A percentile compares a stretch with the other conserved stretches of the same genome.
Evolutionary conservation across 2,329 filamentous ascomycete species (phyloP).

Genomic region (Talaromyces sp.): DNA sequence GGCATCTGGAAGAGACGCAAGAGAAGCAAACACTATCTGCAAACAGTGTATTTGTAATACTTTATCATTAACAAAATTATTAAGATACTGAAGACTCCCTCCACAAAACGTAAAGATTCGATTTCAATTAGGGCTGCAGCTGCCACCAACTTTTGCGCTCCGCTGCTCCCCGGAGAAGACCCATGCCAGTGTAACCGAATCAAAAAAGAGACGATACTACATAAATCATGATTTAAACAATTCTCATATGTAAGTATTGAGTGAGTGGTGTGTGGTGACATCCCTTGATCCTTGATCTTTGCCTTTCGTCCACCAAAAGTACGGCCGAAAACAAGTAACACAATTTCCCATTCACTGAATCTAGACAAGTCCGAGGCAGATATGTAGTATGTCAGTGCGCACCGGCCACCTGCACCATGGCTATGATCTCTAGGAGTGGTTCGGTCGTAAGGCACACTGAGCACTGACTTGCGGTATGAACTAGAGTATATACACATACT

Average conservation of each 20-base stretch:
- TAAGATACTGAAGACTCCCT: background rate
- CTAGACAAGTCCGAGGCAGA: background rate
- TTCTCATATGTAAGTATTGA: background rate
- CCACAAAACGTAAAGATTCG: background rate
- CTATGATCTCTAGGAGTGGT: background rate
- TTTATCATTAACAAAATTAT: background rate
- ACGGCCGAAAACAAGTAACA: constrained; percentile 3
- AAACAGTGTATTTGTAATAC: background rate
- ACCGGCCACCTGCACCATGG: background rate
- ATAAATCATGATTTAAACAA: constrained; percentile 7
- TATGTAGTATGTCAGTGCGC: constrained; percentile 8
- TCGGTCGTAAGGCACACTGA: background rate
- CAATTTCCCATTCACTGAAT: background rate
- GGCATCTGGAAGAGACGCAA: background rate
- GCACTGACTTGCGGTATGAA: background rate
- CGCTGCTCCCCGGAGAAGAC: constrained; percentile 15
- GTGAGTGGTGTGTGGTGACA: background rate
- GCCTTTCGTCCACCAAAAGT: background rate
- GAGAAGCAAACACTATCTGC: background rate
- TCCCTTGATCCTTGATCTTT: background rate
- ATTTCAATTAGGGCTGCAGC: constrained; percentile 22
- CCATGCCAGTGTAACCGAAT: constrained; percentile 1
- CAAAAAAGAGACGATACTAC: background rate
- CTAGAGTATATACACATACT: background rate
- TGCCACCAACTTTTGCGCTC: constrained; percentile 9